Evolutionary conservation across 305 asterid species (phyloP).

Genomic region (Rubia balearica): DNA sequence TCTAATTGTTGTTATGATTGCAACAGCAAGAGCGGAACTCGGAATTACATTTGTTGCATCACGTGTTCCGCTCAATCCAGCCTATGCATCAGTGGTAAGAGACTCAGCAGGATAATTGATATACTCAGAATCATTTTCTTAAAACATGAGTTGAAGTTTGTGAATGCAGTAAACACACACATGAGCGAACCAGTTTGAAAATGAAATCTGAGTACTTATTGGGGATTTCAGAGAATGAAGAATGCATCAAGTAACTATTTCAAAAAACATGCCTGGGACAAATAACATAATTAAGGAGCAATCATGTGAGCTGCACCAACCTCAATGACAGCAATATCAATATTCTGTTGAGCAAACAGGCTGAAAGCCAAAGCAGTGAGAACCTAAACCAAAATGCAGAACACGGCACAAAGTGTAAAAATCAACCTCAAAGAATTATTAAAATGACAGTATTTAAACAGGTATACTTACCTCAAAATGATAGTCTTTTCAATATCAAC

Average conservation of each 20-base stretch:
- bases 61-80: slow-evolving; percentile 93
- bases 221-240: too few species aligned
- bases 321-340: slow-evolving; percentile 85
- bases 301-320: slow-evolving; percentile 22
- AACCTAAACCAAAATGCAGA: slow-evolving; percentile 36
- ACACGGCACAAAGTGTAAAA: slow-evolving; percentile 7
- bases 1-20: slow-evolving; percentile 82
- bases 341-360: slow-evolving; percentile 68
- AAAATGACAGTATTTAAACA: too few species aligned
- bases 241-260: background rate
- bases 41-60: slow-evolving; percentile 90
- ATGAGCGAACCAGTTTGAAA: too few species aligned
- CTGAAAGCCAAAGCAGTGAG: slow-evolving; percentile 85
- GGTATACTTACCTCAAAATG: too few species aligned
- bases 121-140: background rate
- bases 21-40: slow-evolving; percentile 52
- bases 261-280: too few species aligned
- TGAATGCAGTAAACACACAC: too few species aligned
- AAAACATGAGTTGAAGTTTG: too few species aligned
- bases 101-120: too few species aligned
- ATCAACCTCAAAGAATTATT: too few species aligned
- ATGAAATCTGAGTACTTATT: too few species aligned
- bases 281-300: too few species aligned
- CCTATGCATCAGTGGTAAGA: slow-evolving; percentile 30
- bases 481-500: slow-evolving; percentile 38